Conservation (phyloP, 2,329 filamentous ascomycete genomes). For the Pseudocercospora macadamiae region DNA sequence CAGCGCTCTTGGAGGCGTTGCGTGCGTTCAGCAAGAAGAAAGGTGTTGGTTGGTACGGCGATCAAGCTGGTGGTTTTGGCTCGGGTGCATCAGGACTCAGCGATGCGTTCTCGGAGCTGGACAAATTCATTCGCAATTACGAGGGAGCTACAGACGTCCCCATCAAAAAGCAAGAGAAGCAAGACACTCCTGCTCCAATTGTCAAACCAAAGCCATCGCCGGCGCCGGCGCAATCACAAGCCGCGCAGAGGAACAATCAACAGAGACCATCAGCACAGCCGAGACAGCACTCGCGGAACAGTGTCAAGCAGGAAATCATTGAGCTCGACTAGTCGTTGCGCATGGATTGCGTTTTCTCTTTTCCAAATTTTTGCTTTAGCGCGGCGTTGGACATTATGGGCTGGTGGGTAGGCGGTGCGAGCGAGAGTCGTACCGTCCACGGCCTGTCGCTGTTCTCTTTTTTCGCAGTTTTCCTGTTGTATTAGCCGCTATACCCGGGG, state of each 20-base stretch:
- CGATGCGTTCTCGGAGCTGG: slow-evolving; percentile 41
- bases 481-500: not conserved
- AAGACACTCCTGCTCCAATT: slow-evolving; percentile 2
- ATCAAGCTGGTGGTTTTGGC: slow-evolving; percentile 13
- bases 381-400: slow-evolving; percentile 6
- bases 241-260: slow-evolving; percentile 7
- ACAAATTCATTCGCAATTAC: slow-evolving; percentile 42
- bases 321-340: slow-evolving; percentile 32
- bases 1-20: slow-evolving; percentile 4
- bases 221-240: not conserved
- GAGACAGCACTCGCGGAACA: slow-evolving; percentile 9
- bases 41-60: slow-evolving; percentile 9
- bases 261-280: slow-evolving; percentile 5
- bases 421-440: not conserved
- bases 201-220: slow-evolving; percentile 8
- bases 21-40: slow-evolving; percentile 11
- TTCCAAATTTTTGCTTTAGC: slow-evolving; percentile 3
- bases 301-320: slow-evolving; percentile 32
- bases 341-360: no score
- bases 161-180: slow-evolving; percentile 17
- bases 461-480: not conserved
- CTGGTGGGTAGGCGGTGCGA: not conserved
- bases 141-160: slow-evolving; percentile 1
- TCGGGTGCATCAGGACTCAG: not conserved
- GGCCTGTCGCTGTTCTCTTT: not conserved